Evolutionary conservation across 345 rosid genomes (phyloP).

Genomic region (Nasturtium officinale): DNA sequence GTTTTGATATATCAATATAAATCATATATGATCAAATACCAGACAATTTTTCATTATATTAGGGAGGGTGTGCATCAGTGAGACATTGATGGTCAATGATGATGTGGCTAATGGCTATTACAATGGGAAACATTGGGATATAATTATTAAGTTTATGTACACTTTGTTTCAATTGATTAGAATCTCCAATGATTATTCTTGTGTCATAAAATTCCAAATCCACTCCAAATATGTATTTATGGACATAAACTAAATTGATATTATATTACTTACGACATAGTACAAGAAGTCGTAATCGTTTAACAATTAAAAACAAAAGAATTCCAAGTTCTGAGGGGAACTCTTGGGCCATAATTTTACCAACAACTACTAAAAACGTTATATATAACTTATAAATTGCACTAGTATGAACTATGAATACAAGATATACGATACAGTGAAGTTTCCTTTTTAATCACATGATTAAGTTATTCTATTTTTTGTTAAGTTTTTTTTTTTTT

Average conservation of each 20-base stretch:
- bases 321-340: neutral
- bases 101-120: slow-evolving; percentile 19
- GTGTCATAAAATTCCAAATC: slow-evolving; percentile 23
- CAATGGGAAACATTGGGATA: slow-evolving; percentile 29
- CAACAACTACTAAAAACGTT: too few species aligned
- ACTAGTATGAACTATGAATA: neutral
- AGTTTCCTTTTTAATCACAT: neutral
- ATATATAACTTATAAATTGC: neutral
- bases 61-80: slow-evolving; percentile 7
- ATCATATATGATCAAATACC: neutral
- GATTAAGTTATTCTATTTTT: neutral
- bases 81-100: slow-evolving; percentile 34
- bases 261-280: neutral
- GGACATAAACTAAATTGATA: neutral
- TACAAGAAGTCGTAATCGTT: neutral
- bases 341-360: too few species aligned
- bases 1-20: neutral
- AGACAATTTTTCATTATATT: slow-evolving; percentile 9
- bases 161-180: slow-evolving; percentile 26
- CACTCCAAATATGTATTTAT: slow-evolving; percentile 13
- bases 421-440: neutral
- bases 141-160: slow-evolving; percentile 14
- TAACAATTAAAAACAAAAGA: neutral
- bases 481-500: neutral
- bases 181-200: slow-evolving; percentile 26